Conservation (phyloP, 2,329 filamentous ascomycete genomes). For the Pseudopyricularia cyperi region DNA sequence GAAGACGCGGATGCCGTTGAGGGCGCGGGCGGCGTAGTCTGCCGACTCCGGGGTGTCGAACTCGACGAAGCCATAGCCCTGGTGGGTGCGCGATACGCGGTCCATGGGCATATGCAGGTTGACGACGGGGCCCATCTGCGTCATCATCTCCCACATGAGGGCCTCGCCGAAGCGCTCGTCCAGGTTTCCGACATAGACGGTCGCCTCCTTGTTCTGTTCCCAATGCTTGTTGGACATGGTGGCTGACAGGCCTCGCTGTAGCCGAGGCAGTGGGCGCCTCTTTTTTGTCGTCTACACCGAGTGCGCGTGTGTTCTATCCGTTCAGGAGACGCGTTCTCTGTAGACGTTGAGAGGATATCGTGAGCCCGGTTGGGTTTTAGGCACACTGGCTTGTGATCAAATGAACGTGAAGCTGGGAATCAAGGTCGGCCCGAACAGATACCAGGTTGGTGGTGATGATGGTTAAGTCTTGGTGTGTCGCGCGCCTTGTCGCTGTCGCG, state of each 20-base stretch:
- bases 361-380: too few species aligned
- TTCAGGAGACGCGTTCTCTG: too few species aligned
- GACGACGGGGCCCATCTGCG: slow-evolving; percentile 91
- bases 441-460: too few species aligned
- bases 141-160: slow-evolving; percentile 94
- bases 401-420: too few species aligned
- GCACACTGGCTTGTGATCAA: too few species aligned
- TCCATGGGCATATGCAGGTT: slow-evolving; percentile 98
- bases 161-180: slow-evolving; percentile 89
- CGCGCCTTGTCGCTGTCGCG: too few species aligned
- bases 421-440: too few species aligned
- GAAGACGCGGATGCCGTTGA: slow-evolving; percentile 89
- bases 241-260: slow-evolving; percentile 11
- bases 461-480: too few species aligned
- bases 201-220: slow-evolving; percentile 97
- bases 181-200: slow-evolving; percentile 95
- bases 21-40: slow-evolving; percentile 90
- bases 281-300: too few species aligned
- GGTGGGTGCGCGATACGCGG: slow-evolving; percentile 89
- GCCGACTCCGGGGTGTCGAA: slow-evolving; percentile 92
- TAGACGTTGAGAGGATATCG: too few species aligned
- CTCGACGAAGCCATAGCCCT: slow-evolving; percentile 98
- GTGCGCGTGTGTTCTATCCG: too few species aligned
- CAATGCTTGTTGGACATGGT: slow-evolving; percentile 26
- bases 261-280: not conserved